Percentiles rank a stretch among this genome's conserved stretches.
Evolutionary conservation across 257 asterid genomes (phyloP).

Genomic region (Prunella vulgaris): DNA sequence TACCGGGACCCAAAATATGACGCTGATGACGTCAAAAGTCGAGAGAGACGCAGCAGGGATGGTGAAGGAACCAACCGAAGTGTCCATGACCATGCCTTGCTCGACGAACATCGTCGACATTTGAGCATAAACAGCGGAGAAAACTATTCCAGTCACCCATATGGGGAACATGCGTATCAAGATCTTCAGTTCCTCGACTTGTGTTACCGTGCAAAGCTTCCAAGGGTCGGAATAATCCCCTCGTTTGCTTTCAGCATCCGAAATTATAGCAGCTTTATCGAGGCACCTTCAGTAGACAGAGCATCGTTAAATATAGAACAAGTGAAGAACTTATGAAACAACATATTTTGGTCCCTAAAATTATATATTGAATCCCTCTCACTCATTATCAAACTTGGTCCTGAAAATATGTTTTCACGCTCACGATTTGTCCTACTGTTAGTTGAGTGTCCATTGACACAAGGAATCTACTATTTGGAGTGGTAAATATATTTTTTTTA

Average conservation of each 20-base stretch:
- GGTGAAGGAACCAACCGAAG: slow-evolving; percentile 65
- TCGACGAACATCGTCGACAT: slow-evolving; percentile 91
- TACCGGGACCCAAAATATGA: slow-evolving; percentile 82
- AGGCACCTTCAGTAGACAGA: slow-evolving; percentile 58
- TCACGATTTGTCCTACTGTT: no score
- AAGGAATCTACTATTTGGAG: no score
- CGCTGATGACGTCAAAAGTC: slow-evolving; percentile 71
- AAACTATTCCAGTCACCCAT: slow-evolving; percentile 92
- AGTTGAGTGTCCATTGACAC: no score
- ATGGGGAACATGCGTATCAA: slow-evolving; percentile 88
- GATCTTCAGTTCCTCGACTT: slow-evolving; percentile 80
- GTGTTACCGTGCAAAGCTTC: slow-evolving; percentile 87
- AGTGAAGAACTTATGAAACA: background rate
- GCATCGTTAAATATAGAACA: background rate
- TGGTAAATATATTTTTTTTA: no score
- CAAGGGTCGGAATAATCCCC: slow-evolving; percentile 67
- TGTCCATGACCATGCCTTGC: slow-evolving; percentile 94
- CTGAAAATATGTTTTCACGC: no score
- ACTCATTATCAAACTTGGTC: no score
- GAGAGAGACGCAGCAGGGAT: slow-evolving; percentile 93
- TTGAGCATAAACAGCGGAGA: slow-evolving; percentile 84
- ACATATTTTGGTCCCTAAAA: no score
- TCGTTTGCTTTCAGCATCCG: slow-evolving; percentile 40
- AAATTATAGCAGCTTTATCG: slow-evolving; percentile 72
- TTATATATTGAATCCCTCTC: no score